Percentiles rank a stretch among this genome's conserved stretches.
Conservation (phyloP, 306 rosid genomes). For the Phaseolus lunatus region DNA sequence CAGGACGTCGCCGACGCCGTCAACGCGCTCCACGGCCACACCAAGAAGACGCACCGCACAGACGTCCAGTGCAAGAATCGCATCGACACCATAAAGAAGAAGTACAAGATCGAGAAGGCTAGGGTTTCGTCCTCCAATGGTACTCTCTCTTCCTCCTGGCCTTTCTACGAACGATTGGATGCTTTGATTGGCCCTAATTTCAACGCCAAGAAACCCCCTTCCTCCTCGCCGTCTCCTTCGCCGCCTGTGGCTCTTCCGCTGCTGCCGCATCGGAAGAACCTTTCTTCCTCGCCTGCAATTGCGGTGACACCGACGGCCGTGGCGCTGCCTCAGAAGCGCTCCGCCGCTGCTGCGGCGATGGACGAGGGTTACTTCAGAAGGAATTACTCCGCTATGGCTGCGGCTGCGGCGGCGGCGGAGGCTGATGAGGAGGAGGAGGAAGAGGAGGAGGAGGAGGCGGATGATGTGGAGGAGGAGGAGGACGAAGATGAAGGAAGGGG, state of each 20-base stretch:
- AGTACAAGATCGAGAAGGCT: slow-evolving; percentile 91
- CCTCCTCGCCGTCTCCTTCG: slow-evolving; percentile 63
- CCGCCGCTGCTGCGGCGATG: slow-evolving; percentile 46
- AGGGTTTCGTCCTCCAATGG: slow-evolving; percentile 76
- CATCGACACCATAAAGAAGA: slow-evolving; percentile 91
- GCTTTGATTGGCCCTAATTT: slow-evolving; percentile 66
- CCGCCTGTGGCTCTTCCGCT: slow-evolving; percentile 70
- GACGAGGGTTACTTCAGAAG: slow-evolving; percentile 74
- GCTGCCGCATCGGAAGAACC: slow-evolving; percentile 57
- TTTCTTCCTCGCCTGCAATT: slow-evolving; percentile 45
- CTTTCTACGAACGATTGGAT: slow-evolving; percentile 78
- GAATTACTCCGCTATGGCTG: slow-evolving; percentile 90
- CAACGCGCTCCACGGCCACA: slow-evolving; percentile 88
- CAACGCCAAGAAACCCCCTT: slow-evolving; percentile 55
- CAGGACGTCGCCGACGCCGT: slow-evolving; percentile 96
- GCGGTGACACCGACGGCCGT: slow-evolving; percentile 48
- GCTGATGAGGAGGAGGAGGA: slow-evolving; percentile 72
- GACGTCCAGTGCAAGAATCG: slow-evolving; percentile 98
- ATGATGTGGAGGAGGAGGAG: slow-evolving; percentile 53
- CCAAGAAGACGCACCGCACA: slow-evolving; percentile 89
- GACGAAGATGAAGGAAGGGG: slow-evolving; percentile 65
- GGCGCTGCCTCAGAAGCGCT: slow-evolving; percentile 74
- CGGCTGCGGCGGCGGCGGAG: slow-evolving; percentile 87
- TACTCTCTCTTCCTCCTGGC: slow-evolving; percentile 65
- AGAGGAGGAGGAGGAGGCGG: slow-evolving; percentile 63